Evolutionary conservation across 1,284 basidiomycete species (phyloP).

Genomic region (Rhodotorula sp.): DNA sequence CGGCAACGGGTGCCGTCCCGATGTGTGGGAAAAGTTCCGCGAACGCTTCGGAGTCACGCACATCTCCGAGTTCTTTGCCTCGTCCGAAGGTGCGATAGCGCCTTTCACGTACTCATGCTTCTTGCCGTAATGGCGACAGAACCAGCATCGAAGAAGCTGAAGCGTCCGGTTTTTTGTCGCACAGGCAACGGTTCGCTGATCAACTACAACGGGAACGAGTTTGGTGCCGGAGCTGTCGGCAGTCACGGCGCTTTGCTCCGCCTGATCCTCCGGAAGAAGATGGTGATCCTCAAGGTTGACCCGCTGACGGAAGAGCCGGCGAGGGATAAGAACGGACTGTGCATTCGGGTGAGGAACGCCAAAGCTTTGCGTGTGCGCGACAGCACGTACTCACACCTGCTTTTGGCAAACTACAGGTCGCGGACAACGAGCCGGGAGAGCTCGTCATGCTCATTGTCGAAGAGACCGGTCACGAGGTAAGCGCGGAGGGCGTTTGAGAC

Average conservation of each 20-base stretch:
- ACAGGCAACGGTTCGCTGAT: slow-evolving; percentile 44
- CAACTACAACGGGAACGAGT: slow-evolving; percentile 47
- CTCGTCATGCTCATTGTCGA: slow-evolving; percentile 46
- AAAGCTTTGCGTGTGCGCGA: background rate
- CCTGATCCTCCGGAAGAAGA: slow-evolving; percentile 41
- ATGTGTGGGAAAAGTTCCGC: slow-evolving; percentile 50
- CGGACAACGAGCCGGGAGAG: slow-evolving; percentile 46
- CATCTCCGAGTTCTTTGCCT: slow-evolving; percentile 50
- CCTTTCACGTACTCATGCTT: background rate
- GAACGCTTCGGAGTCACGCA: slow-evolving; percentile 46
- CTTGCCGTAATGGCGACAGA: no score
- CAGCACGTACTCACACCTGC: background rate
- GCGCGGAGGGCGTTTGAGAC: no score
- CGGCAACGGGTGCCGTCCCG: slow-evolving; percentile 48
- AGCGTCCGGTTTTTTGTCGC: no score
- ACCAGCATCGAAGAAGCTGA: background rate
- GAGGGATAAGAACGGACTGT: slow-evolving; percentile 45
- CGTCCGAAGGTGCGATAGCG: slow-evolving; percentile 42
- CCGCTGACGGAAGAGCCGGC: slow-evolving; percentile 49
- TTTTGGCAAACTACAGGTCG: background rate
- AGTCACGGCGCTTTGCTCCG: slow-evolving; percentile 43
- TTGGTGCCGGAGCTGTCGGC: slow-evolving; percentile 49
- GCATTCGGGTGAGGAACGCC: slow-evolving; percentile 29
- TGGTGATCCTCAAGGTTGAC: slow-evolving; percentile 47
- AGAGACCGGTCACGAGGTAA: slow-evolving; percentile 26